Percentiles rank a stretch among this genome's conserved stretches.
These are phyloP conservation scores for Lolium multiflorum DNA, from an alignment of 176 grass and related monocot genomes.

Conservation along the genomic window DNA sequence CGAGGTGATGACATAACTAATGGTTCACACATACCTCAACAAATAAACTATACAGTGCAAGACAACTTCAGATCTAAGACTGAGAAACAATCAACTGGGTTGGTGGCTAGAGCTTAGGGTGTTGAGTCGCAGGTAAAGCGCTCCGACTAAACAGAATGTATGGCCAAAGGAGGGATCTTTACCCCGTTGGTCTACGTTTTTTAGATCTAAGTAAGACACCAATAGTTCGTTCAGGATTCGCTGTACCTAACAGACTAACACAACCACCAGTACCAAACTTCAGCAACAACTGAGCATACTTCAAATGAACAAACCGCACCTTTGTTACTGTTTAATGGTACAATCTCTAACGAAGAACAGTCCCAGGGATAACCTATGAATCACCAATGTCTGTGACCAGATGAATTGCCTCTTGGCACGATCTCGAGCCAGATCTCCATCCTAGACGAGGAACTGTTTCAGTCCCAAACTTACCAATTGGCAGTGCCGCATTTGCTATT, in stretches of 20 bases:
- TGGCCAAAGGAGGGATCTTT: no score
- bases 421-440: constrained; percentile 20
- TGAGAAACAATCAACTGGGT: no score
- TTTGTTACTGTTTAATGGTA: not conserved
- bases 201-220: constrained; percentile 19
- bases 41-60: not conserved
- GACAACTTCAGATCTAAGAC: constrained; percentile 23
- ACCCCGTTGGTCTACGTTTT: no score
- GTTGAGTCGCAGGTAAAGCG: no score
- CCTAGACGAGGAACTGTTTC: not conserved
- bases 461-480: not conserved
- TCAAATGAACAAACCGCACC: not conserved
- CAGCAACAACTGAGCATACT: not conserved
- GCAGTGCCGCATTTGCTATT: not conserved
- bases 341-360: not conserved
- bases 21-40: not conserved
- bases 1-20: not conserved
- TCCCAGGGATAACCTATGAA: not conserved
- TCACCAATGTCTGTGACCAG: not conserved
- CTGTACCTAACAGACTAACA: constrained; percentile 33
- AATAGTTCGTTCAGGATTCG: not conserved
- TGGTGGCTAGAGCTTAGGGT: no score
- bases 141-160: no score
- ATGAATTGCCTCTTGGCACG: not conserved
- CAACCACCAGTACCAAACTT: constrained; percentile 11